These are phyloP conservation scores for Arxiozyma slooffiae DNA, from an alignment of 1,139 yeast species.

Conservation along the genomic window DNA sequence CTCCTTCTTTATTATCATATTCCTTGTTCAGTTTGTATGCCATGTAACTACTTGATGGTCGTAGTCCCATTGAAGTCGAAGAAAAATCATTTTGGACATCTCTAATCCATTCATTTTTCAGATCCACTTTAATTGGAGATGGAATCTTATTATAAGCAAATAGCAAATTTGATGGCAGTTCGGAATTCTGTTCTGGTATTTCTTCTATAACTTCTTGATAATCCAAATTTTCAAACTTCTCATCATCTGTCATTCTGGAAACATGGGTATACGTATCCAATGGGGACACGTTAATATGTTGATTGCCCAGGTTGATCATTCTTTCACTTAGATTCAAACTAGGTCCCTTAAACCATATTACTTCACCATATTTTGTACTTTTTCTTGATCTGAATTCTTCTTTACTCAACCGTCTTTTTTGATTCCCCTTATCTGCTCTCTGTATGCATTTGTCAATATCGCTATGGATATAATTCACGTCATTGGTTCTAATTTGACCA, in stretches of 20 bases:
- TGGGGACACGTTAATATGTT: slow-evolving; percentile 1
- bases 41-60: slow-evolving; percentile 26
- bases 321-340: slow-evolving; percentile 53
- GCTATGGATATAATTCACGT: slow-evolving; percentile 3
- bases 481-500: background rate
- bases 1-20: background rate
- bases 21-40: slow-evolving; percentile 17
- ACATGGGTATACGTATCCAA: slow-evolving; percentile 18
- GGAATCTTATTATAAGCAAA: background rate
- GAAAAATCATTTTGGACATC: slow-evolving; percentile 15
- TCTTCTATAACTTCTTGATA: slow-evolving; percentile 3
- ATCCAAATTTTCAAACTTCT: slow-evolving; percentile 19
- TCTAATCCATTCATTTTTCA: background rate
- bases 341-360: slow-evolving; percentile 76
- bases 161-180: background rate
- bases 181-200: background rate
- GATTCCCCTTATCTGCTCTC: slow-evolving; percentile 23
- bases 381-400: slow-evolving; percentile 24
- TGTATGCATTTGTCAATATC: slow-evolving; percentile 19
- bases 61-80: slow-evolving; percentile 23
- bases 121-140: background rate
- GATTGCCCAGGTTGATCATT: slow-evolving; percentile 28
- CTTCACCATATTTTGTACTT: slow-evolving; percentile 33
- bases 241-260: slow-evolving; percentile 16
- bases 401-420: slow-evolving; percentile 26